Evolutionary conservation across 2,329 filamentous ascomycete species (phyloP).

Genomic region (Aspergillus fructus): DNA sequence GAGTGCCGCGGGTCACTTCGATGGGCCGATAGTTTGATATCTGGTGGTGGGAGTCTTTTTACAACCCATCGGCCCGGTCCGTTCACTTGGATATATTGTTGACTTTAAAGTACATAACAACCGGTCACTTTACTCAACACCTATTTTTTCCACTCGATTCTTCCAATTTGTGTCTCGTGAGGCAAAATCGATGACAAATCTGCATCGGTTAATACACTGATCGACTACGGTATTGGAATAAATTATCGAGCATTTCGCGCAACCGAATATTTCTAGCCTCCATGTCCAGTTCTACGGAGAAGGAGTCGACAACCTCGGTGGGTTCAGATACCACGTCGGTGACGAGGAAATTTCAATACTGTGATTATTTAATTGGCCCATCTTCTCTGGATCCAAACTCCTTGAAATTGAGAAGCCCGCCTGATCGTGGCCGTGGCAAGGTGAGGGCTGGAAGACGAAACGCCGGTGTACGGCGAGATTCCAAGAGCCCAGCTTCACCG

Average conservation of each 20-base stretch:
- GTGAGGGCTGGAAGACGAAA: constrained; percentile 17
- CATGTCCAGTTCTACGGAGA: constrained; percentile 1
- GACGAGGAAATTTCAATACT: not conserved
- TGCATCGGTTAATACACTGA: not conserved
- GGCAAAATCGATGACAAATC: not conserved
- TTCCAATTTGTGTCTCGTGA: not conserved
- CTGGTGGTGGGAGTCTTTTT: not conserved
- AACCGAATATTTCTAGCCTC: not conserved
- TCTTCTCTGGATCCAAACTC: not conserved
- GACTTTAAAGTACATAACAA: not conserved
- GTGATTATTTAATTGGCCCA: constrained; percentile 4
- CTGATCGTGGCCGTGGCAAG: constrained; percentile 16
- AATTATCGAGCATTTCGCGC: not conserved
- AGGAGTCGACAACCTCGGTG: not conserved
- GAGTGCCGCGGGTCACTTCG: not conserved
- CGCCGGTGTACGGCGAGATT: constrained; percentile 11
- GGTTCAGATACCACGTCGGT: not conserved
- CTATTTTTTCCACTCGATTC: not conserved
- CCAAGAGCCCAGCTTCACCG: constrained; percentile 36
- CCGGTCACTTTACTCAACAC: not conserved
- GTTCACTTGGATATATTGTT: constrained; percentile 4
- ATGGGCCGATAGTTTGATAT: constrained; percentile 3
- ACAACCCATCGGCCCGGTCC: constrained; percentile 8
- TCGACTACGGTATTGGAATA: not conserved
- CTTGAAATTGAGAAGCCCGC: not conserved